Base-by-base conservation (phyloP, 192 early-diverging fungal genomes). In the Umbelopsis sp. region DNA sequence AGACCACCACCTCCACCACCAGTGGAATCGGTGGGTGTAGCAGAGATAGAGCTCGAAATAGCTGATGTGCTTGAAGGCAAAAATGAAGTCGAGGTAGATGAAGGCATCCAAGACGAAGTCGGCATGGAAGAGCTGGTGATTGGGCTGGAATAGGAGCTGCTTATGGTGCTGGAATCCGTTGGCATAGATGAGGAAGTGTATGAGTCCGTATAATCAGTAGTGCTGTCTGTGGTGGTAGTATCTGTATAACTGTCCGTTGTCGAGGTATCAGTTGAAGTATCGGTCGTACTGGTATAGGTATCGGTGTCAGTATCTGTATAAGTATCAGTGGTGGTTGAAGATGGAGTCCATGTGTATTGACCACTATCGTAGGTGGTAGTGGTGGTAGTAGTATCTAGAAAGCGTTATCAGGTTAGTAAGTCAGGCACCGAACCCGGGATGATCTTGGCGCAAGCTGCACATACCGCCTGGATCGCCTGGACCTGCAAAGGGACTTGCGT, bases 231-330 rank as follows among this genome's bases (percentile, higher is more conserved):
- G 3, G 33, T 64, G 8, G 27, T 2, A 30, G 27, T 30, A 35
- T 22, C 21, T 6, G 65, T 16, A 33, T 44, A 16, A 15, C 16
- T 33, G n/a, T 27, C 9, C 35, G 49, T 41, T 27, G 68, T 69
- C 27, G 68, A 21, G 33, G 49, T 69, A 37, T 69, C 68, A 11
- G 68, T 69, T 22, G 66, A 2, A 48, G 66, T 68, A 45, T 68
- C 66, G 23, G 66, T 67, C 13, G 27, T 47, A 21, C 44, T 68
- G 12, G 33, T 66, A 4, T 22, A 2, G 8, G 64, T 46, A 46
- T 23, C 22, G 11, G 16, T 66, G 27, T 10, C 4, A n/a, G 71
- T 64, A 45, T 48, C 51, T 27, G 55, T 30, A 41, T 48, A 30
- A 7, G 46, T 18, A 49, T 51, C 49, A 20, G 20, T 49, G 10